Conservation (phyloP, 306 rosid genomes). For the Lathyrus tuberosus region DNA sequence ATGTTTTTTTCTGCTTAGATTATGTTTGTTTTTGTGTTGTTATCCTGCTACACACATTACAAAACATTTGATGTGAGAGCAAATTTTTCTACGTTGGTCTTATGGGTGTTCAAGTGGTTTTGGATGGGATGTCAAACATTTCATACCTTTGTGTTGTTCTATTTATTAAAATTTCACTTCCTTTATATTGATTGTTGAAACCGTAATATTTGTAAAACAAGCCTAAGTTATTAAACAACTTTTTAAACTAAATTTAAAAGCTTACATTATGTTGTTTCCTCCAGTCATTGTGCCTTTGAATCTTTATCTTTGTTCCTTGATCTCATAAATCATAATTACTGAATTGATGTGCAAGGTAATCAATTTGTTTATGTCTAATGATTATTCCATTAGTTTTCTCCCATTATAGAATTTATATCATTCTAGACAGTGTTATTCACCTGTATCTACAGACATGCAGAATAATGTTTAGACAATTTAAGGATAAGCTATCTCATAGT, state of each 20-base stretch:
- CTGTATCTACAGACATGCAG: too few species aligned
- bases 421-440: too few species aligned
- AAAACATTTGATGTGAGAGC: neutral
- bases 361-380: too few species aligned
- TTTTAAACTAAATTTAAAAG: neutral
- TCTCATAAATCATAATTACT: too few species aligned
- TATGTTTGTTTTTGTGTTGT: neutral
- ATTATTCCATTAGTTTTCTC: too few species aligned
- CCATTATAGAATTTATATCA: too few species aligned
- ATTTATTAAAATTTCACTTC: neutral
- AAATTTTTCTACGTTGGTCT: neutral
- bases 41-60: neutral
- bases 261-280: neutral
- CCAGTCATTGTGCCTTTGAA: neutral
- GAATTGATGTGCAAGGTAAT: too few species aligned
- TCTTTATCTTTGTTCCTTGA: too few species aligned
- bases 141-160: neutral
- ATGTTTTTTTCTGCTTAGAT: neutral
- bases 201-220: neutral
- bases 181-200: conserved; percentile 18
- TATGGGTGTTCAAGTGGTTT: neutral
- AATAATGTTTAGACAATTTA: too few species aligned
- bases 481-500: too few species aligned
- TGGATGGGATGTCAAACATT: neutral
- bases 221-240: conserved; percentile 3